Conservation (phyloP, 225 moss, liverwort and hornwort genomes). For the Sphagnum tenellum region DNA sequence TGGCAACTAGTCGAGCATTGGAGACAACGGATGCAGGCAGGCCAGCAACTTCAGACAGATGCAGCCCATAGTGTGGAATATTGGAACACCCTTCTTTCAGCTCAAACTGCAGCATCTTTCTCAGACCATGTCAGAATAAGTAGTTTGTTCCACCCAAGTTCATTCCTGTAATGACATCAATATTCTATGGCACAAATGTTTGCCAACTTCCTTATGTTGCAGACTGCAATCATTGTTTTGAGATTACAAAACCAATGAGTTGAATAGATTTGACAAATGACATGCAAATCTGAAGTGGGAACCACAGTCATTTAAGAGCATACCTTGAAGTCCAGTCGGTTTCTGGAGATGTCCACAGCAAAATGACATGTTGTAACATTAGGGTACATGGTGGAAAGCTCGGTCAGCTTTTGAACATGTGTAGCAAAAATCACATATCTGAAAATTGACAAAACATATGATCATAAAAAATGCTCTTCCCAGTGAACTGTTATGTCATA, state of each 20-base stretch:
- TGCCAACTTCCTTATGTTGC: neutral
- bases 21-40: constrained; percentile 51
- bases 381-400: constrained; percentile 68
- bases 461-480: no score
- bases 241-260: neutral
- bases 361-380: constrained; percentile 71
- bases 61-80: constrained; percentile 77
- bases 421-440: constrained; percentile 95
- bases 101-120: constrained; percentile 33
- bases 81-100: constrained; percentile 67
- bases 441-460: constrained; percentile 6
- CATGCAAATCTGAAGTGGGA: neutral
- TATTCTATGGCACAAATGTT: neutral
- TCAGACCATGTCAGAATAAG: no score
- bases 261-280: neutral
- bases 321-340: constrained; percentile 78
- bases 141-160: neutral
- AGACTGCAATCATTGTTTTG: neutral
- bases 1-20: constrained; percentile 51
- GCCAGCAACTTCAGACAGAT: constrained; percentile 75
- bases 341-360: constrained; percentile 45
- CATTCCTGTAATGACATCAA: neutral
- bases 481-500: no score
- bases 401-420: constrained; percentile 70
- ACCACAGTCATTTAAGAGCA: constrained; percentile 4